Conservation (phyloP, 495 filamentous ascomycete species). For the Lichina pygmaea region DNA sequence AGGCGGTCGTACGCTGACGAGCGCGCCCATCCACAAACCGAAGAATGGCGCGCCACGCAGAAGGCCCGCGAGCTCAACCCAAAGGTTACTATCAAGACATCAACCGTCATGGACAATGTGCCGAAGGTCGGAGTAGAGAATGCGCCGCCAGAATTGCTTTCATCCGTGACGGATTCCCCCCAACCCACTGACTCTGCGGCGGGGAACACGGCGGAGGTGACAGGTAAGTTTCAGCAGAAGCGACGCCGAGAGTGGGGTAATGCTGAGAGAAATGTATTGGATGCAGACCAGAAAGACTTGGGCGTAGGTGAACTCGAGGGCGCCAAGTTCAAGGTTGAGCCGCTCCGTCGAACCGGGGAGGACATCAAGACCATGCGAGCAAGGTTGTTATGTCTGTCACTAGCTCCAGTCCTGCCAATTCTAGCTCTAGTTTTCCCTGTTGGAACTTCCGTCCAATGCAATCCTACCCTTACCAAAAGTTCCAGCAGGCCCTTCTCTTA, state of each 20-base stretch:
- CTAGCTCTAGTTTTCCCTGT: too few relatives aligned
- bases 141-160: slow-evolving; percentile 32
- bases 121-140: slow-evolving; percentile 27
- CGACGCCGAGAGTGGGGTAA: slow-evolving; percentile 1
- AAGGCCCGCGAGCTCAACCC: slow-evolving; percentile 29
- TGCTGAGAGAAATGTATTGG: slow-evolving; percentile 5
- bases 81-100: slow-evolving; percentile 33
- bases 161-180: slow-evolving; percentile 24
- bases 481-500: neutral
- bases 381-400: slow-evolving; percentile 57
- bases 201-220: slow-evolving; percentile 30
- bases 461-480: neutral
- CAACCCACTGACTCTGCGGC: slow-evolving; percentile 28
- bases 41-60: slow-evolving; percentile 24
- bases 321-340: slow-evolving; percentile 71
- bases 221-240: slow-evolving; percentile 26
- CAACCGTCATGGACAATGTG: slow-evolving; percentile 34
- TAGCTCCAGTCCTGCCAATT: too few relatives aligned
- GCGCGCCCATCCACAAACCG: slow-evolving; percentile 13
- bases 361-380: slow-evolving; percentile 62
- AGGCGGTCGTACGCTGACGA: neutral
- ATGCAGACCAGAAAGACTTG: slow-evolving; percentile 35
- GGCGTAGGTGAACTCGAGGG: slow-evolving; percentile 80
- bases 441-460: too few relatives aligned
- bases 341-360: slow-evolving; percentile 54